Evolutionary conservation across 2,329 filamentous ascomycete genomes (phyloP), one percentile per base, ranked within the genome.

Genomic region (Davidsoniella virescens): DNA sequence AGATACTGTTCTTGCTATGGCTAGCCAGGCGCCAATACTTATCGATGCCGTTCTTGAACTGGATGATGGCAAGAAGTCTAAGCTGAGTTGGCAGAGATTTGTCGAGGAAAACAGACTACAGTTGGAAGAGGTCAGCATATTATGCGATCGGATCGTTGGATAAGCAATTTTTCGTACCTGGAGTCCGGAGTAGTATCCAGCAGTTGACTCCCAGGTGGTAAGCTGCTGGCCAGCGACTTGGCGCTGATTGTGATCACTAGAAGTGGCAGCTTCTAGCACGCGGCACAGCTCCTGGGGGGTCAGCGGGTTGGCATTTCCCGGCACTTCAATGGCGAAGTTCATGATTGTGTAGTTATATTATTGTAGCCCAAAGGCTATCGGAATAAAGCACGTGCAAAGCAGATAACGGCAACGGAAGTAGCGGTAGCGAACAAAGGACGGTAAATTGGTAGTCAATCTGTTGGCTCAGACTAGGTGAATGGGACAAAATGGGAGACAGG

Each of bases 1-100:
- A 78, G 51, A 83, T 75, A 46, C 85, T 78, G 33, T 84, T 84
- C 61, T 69, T 71, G 25, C 62, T 47, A 52, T 65, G 57, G 33
- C 67, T 61, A 73, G 86, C 61, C n/a, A 66, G 57, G 12, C 92
- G 76, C 92, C 92, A 98, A 64, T 87, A 87, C 62, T 83, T 87
- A 62, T 96, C 90, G 64, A 96, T 88, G 50, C 88, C 92, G 63
- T 96, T 95, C 63, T 96, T 96, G 49, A 98, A 73, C 62, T 94
- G 85, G 57, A 96, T 94, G 52, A 96, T 78, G 50, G 90, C 84
- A 9, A 95, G 79, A 60, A 94, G 87, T 54, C 92, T 84, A 49
- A 90, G 76, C 59, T 93, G 81, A 52, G 77, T 66, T 1, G 86
- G 84, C 1, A 93, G 69, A 2, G 78, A 78, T 54, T 78, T 79